Evolutionary conservation across 2,329 filamentous ascomycete species (phyloP).

Genomic region (Xylariaceae sp.): DNA sequence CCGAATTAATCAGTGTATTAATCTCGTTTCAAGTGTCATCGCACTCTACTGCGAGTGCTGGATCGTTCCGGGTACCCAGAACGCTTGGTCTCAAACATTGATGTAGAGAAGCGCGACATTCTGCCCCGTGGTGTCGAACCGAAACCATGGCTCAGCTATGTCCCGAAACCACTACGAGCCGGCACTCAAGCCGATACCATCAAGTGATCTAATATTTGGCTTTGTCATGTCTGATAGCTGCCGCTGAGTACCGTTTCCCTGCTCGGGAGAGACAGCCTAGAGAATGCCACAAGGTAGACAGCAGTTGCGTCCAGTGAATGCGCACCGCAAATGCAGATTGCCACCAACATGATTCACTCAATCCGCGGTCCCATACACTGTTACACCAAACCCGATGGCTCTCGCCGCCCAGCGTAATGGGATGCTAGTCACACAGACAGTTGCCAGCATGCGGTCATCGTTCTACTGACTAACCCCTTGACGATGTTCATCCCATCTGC

Average conservation of each 20-base stretch:
- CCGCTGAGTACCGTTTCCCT: not conserved
- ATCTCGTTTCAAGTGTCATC: too few relatives aligned
- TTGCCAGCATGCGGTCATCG: conserved; percentile 12
- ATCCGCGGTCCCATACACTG: conserved; percentile 3
- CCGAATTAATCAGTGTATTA: too few relatives aligned
- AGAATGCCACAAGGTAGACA: not conserved
- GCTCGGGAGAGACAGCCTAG: not conserved
- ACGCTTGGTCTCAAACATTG: conserved; percentile 13
- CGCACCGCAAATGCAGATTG: conserved; percentile 1
- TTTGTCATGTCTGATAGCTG: too few relatives aligned
- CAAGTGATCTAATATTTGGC: too few relatives aligned
- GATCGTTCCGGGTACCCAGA: not conserved
- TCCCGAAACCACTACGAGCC: conserved; percentile 16
- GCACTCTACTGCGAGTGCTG: not conserved
- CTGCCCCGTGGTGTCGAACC: conserved; percentile 8
- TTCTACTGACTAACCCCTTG: conserved; percentile 11
- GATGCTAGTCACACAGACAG: conserved; percentile 13
- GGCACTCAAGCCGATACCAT: not conserved
- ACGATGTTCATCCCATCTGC: conserved; percentile 6
- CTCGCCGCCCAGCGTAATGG: conserved; percentile 2
- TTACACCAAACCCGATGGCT: conserved; percentile 9
- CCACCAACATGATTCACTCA: conserved; percentile 4
- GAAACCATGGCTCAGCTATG: conserved; percentile 17
- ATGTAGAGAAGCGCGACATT: conserved; percentile 16
- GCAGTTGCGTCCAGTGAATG: conserved; percentile 4